These are phyloP conservation scores for Dactylonectria macrodidyma DNA, from an alignment of 2,329 filamentous ascomycete species.

Conservation along the genomic window DNA sequence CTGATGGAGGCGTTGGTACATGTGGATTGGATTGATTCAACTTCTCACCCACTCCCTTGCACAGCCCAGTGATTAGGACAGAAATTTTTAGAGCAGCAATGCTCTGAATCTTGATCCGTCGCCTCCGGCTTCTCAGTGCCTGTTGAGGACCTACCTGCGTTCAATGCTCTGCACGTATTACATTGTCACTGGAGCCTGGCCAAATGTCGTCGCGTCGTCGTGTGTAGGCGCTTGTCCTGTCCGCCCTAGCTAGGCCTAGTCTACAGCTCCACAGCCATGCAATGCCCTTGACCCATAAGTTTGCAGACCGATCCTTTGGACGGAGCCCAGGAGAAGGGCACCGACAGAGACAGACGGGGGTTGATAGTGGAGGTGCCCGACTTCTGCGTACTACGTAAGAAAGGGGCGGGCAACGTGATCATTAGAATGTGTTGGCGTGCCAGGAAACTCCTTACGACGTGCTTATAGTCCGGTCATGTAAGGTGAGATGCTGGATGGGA, in stretches of 20 bases:
- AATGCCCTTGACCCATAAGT: constrained; percentile 12
- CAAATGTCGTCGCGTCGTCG: constrained; percentile 17
- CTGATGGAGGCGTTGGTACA: neutral
- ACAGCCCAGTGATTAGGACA: neutral
- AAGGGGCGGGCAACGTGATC: constrained; percentile 17
- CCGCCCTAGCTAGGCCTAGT: constrained; percentile 10
- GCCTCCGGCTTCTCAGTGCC: neutral
- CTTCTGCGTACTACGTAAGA: constrained; percentile 26
- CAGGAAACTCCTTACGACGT: neutral
- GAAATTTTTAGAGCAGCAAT: neutral
- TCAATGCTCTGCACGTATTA: neutral
- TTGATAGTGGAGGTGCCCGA: constrained; percentile 8
- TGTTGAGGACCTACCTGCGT: neutral
- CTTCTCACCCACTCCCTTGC: neutral
- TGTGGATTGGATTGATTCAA: constrained; percentile 6
- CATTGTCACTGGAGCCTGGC: neutral
- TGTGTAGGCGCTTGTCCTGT: constrained; percentile 11
- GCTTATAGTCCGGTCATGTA: neutral
- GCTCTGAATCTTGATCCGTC: neutral
- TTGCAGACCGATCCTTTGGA: constrained; percentile 17
- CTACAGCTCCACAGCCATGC: constrained; percentile 19
- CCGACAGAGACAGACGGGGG: neutral
- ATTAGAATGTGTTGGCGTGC: constrained; percentile 2
- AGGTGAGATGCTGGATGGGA: constrained; percentile 19
- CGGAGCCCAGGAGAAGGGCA: constrained; percentile 10